Evolutionary conservation across 116 monocot species (phyloP).

Genomic region (Posidonia oceanica): DNA sequence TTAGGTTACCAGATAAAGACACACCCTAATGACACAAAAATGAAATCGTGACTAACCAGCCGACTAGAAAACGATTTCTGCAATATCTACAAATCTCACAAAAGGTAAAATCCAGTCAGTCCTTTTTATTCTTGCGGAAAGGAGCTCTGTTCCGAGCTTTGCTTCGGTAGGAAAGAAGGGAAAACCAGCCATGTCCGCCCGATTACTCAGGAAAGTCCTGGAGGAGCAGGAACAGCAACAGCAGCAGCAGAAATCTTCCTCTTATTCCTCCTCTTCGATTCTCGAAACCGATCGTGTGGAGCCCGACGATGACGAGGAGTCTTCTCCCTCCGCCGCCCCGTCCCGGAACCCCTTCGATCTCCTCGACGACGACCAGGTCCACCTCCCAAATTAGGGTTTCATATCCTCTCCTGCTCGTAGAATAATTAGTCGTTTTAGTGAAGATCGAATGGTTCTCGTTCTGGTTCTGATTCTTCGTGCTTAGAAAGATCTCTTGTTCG

Average conservation of each 20-base stretch:
- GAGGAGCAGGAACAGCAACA: conserved; percentile 12
- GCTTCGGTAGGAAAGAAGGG: too few species aligned
- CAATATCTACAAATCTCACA: too few species aligned
- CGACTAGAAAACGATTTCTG: too few species aligned
- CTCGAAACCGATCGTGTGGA: background rate
- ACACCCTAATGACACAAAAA: too few species aligned
- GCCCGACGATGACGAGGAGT: conserved; percentile 3
- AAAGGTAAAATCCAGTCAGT: too few species aligned
- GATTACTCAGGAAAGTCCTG: conserved; percentile 19
- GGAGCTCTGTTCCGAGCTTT: too few species aligned
- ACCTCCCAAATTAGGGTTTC: background rate
- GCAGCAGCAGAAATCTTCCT: background rate
- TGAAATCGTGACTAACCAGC: too few species aligned
- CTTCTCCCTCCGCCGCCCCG: conserved; percentile 5
- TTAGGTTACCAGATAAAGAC: too few species aligned
- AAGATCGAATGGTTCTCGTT: background rate
- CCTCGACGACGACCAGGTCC: conserved; percentile 20
- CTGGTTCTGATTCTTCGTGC: background rate
- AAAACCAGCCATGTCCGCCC: conserved; percentile 10
- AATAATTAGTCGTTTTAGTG: background rate
- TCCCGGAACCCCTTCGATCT: conserved; percentile 26
- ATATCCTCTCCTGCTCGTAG: background rate
- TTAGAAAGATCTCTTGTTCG: too few species aligned
- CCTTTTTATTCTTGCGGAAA: too few species aligned
- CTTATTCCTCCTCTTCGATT: background rate